These are phyloP conservation scores for Pseudopyricularia cyperi DNA, from an alignment of 2,329 filamentous ascomycete genomes.

Conservation along the genomic window DNA sequence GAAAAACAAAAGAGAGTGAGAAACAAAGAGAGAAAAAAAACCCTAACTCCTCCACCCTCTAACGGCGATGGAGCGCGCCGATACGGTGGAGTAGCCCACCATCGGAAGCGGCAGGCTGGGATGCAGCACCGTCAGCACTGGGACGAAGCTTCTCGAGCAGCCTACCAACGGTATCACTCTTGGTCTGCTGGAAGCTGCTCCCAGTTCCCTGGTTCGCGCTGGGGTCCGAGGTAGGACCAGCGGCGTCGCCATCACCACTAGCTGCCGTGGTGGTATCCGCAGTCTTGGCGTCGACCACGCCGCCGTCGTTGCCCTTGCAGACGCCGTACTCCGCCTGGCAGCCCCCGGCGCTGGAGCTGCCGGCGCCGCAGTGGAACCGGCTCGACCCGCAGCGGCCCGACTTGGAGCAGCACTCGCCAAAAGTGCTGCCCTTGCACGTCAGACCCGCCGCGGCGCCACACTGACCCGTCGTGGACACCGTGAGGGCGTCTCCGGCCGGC, in stretches of 20 bases:
- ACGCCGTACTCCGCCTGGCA: slow-evolving; percentile 15
- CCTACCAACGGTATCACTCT: slow-evolving; percentile 5
- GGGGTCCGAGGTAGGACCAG: not conserved
- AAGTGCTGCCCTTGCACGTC: slow-evolving; percentile 26
- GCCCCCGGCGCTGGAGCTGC: slow-evolving; percentile 9
- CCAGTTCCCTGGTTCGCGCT: not conserved
- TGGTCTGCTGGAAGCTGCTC: slow-evolving; percentile 9
- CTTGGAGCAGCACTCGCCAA: slow-evolving; percentile 29
- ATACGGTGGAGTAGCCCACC: too few species aligned
- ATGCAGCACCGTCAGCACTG: not conserved
- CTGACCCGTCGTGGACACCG: slow-evolving; percentile 23
- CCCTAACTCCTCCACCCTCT: not conserved
- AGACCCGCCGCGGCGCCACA: slow-evolving; percentile 24
- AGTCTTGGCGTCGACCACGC: not conserved
- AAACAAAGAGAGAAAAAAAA: not conserved
- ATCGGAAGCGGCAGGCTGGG: too few species aligned
- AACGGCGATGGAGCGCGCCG: too few species aligned
- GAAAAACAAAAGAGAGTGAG: not conserved
- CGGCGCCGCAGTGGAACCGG: slow-evolving; percentile 18
- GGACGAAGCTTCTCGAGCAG: not conserved
- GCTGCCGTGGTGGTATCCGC: slow-evolving; percentile 10
- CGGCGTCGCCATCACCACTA: not conserved
- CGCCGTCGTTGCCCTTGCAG: slow-evolving; percentile 3
- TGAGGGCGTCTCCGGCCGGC: not conserved
- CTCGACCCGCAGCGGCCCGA: slow-evolving; percentile 24